These are phyloP conservation scores for Spizellomyces sp. DNA, from an alignment of 192 early-diverging fungal genomes.

Conservation along the genomic window DNA sequence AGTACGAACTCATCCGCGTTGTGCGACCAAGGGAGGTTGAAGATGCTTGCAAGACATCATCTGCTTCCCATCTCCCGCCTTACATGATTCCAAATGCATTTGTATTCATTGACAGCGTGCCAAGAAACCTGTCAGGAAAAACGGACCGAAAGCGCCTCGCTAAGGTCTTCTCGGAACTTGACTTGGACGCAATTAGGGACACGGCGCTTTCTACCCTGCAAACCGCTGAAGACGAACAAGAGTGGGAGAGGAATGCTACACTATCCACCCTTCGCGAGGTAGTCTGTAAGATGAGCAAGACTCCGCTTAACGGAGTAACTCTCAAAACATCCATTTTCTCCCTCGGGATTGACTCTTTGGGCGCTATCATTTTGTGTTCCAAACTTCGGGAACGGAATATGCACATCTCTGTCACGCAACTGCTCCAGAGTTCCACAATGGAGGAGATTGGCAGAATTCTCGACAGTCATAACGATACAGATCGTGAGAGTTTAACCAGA, in stretches of 20 bases:
- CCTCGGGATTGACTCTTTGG: slow-evolving; percentile 13
- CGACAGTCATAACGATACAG: not conserved
- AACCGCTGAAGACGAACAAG: slow-evolving; percentile 1
- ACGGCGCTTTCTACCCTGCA: not conserved
- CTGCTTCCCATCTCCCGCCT: not conserved
- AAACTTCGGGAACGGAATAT: not conserved
- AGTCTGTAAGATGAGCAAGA: not conserved
- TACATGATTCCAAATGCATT: slow-evolving; percentile 6
- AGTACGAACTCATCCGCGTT: not conserved
- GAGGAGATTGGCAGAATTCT: not conserved
- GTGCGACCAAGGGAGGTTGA: not conserved
- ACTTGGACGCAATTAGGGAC: slow-evolving; percentile 3
- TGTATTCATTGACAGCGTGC: not conserved
- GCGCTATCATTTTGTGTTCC: not conserved
- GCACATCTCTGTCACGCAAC: not conserved
- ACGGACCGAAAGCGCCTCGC: slow-evolving; percentile 12
- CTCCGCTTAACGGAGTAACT: not conserved
- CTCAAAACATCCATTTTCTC: slow-evolving; percentile 8
- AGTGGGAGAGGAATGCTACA: not conserved
- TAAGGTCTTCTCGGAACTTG: slow-evolving; percentile 2
- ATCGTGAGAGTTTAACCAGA: not conserved
- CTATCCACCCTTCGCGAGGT: not conserved
- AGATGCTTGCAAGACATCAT: not conserved
- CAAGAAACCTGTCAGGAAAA: not conserved
- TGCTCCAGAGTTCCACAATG: slow-evolving; percentile 10